Conservation (phyloP, 2,329 filamentous ascomycete species). For the Xylaria sp. region DNA sequence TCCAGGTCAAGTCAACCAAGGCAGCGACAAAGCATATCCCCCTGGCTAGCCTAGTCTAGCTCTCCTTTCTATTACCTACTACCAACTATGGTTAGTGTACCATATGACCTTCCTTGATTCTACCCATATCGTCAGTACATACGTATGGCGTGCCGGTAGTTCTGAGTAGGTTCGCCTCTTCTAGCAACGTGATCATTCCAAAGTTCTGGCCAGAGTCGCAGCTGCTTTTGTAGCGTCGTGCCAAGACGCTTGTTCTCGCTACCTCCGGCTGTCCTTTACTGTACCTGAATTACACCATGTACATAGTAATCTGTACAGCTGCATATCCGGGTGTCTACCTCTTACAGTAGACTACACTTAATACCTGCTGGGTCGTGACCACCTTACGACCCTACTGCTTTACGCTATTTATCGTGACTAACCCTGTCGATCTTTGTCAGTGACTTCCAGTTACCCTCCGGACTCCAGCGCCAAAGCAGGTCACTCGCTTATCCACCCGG, state of each 20-base stretch:
- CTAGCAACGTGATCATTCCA: slow-evolving; percentile 22
- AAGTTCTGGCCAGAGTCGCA: not conserved
- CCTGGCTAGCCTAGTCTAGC: not conserved
- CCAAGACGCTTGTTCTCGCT: slow-evolving; percentile 21
- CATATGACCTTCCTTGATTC: too few relatives aligned
- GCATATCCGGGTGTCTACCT: slow-evolving; percentile 3
- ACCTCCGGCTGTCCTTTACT: slow-evolving; percentile 24
- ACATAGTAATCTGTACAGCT: slow-evolving; percentile 15
- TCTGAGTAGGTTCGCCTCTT: not conserved
- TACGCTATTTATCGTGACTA: slow-evolving; percentile 13
- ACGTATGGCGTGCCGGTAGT: too few relatives aligned
- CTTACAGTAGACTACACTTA: not conserved
- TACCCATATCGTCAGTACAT: too few relatives aligned
- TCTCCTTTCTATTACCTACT: not conserved
- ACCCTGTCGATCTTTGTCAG: slow-evolving; percentile 31
- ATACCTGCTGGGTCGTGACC: too few relatives aligned
- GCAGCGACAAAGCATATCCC: slow-evolving; percentile 24
- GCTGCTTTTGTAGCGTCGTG: slow-evolving; percentile 20
- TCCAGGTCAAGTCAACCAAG: not conserved
- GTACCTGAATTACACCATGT: slow-evolving; percentile 6
- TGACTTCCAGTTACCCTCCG: slow-evolving; percentile 22
- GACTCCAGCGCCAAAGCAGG: slow-evolving; percentile 27
- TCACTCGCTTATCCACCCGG: slow-evolving; percentile 14
- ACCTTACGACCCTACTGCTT: not conserved
- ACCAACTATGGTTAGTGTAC: too few relatives aligned